Base-by-base conservation (phyloP, 345 rosid species). In the Citrus australasica region DNA sequence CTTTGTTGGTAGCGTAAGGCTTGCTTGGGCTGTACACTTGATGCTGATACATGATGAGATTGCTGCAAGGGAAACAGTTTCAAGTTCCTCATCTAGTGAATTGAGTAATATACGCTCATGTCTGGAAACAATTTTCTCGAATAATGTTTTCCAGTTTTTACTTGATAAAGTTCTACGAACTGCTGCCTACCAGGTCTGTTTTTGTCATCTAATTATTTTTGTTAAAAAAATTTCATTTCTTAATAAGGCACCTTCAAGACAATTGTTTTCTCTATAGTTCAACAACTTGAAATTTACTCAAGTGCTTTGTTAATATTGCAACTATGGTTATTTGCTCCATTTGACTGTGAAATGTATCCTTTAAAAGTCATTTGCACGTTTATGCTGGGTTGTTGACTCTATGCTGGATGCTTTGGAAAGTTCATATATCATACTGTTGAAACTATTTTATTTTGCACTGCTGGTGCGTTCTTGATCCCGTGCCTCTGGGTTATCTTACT, bases 11-110 rank as follows among this genome's bases (percentile, higher is more conserved):
- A 89, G 92, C 28, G 81, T 90, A 85, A 88, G 96, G 83, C 93
- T 95, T 85, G 96, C 94, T 74, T 95, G 98, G 98, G 88, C 88
- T 83, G 96, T 92, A 64, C 96, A 92, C 89, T 83, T 92, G 88
- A 89, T 95, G 92, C 71, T 95, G 72, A 87, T 89, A 85, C 82
- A 87, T 79, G 98, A 95, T 79, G 90, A 84, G 60, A 79, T 83
- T 81, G 80, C 89, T 76, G 80, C 87, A 80, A 85, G 82, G 84
- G 98, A 91, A 72, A 82, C 88, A 64, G 72, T 82, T 78, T 83
- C 91, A 70, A 84, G 76, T 82, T 82, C 82, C 60, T 86, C 92
- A 62, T 86, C 94, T 38, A 83, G 83, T 86, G 92, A 93, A 83
- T 81, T 88, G 83, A 90, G 85, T 72, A 84, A 89, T 77, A 77